Percentiles rank a stretch among this genome's conserved stretches.
These are phyloP conservation scores for Boechera retrofracta DNA, from an alignment of 345 rosid species.

Conservation along the genomic window DNA sequence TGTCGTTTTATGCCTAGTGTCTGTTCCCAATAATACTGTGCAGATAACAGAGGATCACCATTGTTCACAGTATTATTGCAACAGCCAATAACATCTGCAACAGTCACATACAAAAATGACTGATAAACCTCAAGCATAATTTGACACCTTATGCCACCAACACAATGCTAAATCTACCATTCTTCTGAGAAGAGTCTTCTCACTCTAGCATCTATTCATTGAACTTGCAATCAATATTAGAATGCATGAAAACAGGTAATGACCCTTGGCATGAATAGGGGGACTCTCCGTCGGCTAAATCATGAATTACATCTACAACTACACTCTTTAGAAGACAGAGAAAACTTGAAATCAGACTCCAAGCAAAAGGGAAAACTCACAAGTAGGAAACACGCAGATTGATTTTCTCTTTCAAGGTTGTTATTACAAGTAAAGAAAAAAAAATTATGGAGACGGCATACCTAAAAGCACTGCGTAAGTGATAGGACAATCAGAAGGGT, in stretches of 20 bases:
- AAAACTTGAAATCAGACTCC: background rate
- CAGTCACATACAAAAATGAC: background rate
- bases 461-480: conserved; percentile 21
- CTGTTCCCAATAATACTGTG: background rate
- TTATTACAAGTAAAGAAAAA: conserved; percentile 30
- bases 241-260: conserved; percentile 3
- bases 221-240: background rate
- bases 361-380: conserved; percentile 20
- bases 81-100: background rate
- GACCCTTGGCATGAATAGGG: conserved; percentile 1
- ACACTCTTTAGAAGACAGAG: background rate
- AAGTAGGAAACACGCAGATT: conserved; percentile 18
- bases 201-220: conserved; percentile 2
- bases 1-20: conserved; percentile 15
- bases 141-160: conserved; percentile 8
- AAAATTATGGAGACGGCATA: background rate
- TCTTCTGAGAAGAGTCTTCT: background rate
- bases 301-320: conserved; percentile 11
- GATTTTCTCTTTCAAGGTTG: conserved; percentile 12
- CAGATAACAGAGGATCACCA: conserved; percentile 9
- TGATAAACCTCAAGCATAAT: background rate
- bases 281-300: background rate
- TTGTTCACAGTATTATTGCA: background rate
- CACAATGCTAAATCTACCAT: background rate
- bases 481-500: conserved; percentile 38